Evolutionary conservation across 2,329 filamentous ascomycete species (phyloP), one percentile per base, ranked within the genome.

Genomic region (Venturiaceae sp.): DNA sequence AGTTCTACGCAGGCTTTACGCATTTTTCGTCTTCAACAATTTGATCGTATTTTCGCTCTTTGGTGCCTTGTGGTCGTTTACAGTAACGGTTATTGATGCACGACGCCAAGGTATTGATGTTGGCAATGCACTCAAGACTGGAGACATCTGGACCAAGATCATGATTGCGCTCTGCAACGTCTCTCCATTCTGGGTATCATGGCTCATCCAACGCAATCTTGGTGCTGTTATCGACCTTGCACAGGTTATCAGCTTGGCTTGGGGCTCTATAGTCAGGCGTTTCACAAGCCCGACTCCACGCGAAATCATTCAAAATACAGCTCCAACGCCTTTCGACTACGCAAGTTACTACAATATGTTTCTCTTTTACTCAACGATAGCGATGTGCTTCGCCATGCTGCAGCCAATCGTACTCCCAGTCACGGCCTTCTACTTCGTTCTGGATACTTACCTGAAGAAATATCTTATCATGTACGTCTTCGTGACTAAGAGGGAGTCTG

Each of bases 281-380:
- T 94, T 96, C 66, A 82, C 89, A 28, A 87, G 84, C 61, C 92
- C 92, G 3, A 97, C 94, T 2, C 94, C 94, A 5, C 82, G 94
- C 64, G 87, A 96, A 70, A 78, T 94, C 64, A 97, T 97, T 64
- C 90, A 96, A 71, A 83, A 94, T 67, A 96, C 92, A 0, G 94
- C 94, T 3, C 94, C 94, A 1, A 91, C 90, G 1, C 79, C 89
- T 0, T 96, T 99, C 70, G 92, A 97, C 65, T 97, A 96, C 68
- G 90, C 94, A 60, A 90, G 84, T 65, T 97, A 97, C 75, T 99
- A 96, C 80, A 97, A 96, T 72, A 97, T 95, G 71, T 96, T 96
- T 72, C 78, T 97, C 32, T 99, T 90, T 74, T 99, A 97, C 75
- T 80, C 88, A 26, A 96, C 92, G 0, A 88, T 97, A 33, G 87